Evolutionary conservation across 2,329 filamentous ascomycete species (phyloP).

Genomic region (Verticillium isaacii): DNA sequence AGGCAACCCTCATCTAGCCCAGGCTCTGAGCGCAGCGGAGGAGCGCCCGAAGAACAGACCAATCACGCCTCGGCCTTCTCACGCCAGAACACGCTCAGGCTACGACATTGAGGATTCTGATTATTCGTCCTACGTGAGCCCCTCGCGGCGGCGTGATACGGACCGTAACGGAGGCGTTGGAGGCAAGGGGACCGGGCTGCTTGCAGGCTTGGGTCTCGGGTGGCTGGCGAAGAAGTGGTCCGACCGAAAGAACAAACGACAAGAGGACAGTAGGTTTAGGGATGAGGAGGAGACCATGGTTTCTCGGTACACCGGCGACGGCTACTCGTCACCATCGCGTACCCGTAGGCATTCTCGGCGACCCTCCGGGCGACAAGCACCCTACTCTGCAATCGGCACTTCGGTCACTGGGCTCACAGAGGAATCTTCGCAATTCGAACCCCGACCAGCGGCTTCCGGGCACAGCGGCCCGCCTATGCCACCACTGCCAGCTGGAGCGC

Average conservation of each 20-base stretch:
- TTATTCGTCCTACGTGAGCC: conserved; percentile 58
- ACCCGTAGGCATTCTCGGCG: conserved; percentile 19
- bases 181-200: conserved; percentile 50
- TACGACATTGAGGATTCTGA: conserved; percentile 49
- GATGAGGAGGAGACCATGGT: conserved; percentile 53
- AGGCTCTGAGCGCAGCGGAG: conserved; percentile 41
- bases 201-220: conserved; percentile 61
- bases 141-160: conserved; percentile 51
- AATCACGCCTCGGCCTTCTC: conserved; percentile 42
- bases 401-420: conserved; percentile 18
- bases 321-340: conserved; percentile 42
- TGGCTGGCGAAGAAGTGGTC: conserved; percentile 64
- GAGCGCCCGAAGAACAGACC: conserved; percentile 33
- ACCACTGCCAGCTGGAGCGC: conserved; percentile 35
- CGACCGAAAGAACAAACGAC: conserved; percentile 43
- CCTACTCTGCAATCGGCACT: conserved; percentile 11
- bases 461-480: conserved; percentile 42
- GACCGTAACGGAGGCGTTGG: conserved; percentile 30
- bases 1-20: conserved; percentile 34
- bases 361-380: conserved; percentile 17
- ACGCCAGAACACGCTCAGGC: conserved; percentile 36
- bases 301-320: conserved; percentile 67
- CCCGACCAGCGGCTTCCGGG: conserved; percentile 21
- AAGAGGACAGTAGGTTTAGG: conserved; percentile 39
- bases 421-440: conserved; percentile 32